Evolutionary conservation across 2,329 filamentous ascomycete genomes (phyloP), one percentile per base, ranked within the genome.

Genomic region (Fusarium cicatricum): DNA sequence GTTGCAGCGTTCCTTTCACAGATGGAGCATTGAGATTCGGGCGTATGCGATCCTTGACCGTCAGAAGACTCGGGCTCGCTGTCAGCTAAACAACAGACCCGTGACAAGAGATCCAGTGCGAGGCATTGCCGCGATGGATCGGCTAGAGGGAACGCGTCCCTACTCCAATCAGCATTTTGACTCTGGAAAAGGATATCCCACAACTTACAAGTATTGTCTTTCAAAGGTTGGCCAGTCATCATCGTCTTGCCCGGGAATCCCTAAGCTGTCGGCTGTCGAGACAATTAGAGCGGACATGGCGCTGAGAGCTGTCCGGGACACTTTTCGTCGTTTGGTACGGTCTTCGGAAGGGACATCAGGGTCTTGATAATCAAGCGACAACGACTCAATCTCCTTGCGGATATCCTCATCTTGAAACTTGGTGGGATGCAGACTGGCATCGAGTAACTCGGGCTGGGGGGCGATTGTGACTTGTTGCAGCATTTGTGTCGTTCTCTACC

Each of bases 91-190:
- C 74, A 75, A 34, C 66, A 69, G n/a, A 86, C 70, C 42, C 79
- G 80, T 3, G 86, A 84, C 12, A 92, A 68, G 11, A 81, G 70
- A 32, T 84, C 75, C 34, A 90, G 74, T 9, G 80, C 73, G 29
- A 78, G 77, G 62, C 81, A 85, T 66, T 84, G 82, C 19, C 80
- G 74, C 8, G 73, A 55, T 54, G 86, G 82, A 14, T 77, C 64
- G 5, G 85, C 71, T 12, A 72, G 68, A 11, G 77, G 65, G 66
- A 86, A 86, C 17, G 68, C 63, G 19, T 67, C 62, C 31, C 77
- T 80, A 41, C 37, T 15, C 3, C 14, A 12, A 43, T 74, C 32
- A 74, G 68, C n/a, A 37, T 17, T 21, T 16, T 14, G 38, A 29
- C 19, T n/a, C 12, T 8, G 12, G 38, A 11, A 42, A 23, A 32